A percentile compares a stretch with the other conserved stretches of the same genome.
Conservation (phyloP, 1,139 yeast genomes). For the Geotrichum klebahnii region DNA sequence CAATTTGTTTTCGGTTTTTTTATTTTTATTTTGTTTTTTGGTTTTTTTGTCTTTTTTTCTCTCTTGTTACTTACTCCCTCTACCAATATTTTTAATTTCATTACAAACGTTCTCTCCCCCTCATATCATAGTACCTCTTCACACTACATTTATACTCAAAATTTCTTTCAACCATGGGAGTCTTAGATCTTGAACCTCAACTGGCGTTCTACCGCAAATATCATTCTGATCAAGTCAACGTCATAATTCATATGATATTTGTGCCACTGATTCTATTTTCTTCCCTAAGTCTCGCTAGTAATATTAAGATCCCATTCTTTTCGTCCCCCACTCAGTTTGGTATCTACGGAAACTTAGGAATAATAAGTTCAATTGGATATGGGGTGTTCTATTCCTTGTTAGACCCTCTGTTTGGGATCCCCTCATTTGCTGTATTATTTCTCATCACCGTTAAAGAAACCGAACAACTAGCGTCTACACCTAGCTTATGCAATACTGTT, state of each 20-base stretch:
- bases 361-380: conserved; percentile 41
- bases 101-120: neutral
- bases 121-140: neutral
- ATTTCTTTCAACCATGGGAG: conserved; percentile 25
- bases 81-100: too few species aligned
- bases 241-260: conserved; percentile 68
- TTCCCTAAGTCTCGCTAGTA: conserved; percentile 45
- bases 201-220: conserved; percentile 79
- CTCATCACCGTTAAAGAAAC: conserved; percentile 27
- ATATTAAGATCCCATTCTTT: conserved; percentile 28
- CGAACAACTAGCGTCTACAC: conserved; percentile 25
- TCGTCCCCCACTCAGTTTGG: conserved; percentile 20
- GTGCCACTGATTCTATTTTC: conserved; percentile 73
- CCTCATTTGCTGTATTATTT: conserved; percentile 36
- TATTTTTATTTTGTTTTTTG: too few species aligned
- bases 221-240: conserved; percentile 67
- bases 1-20: too few species aligned
- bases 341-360: conserved; percentile 45
- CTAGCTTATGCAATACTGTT: conserved; percentile 33
- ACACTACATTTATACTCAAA: neutral
- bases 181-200: conserved; percentile 59
- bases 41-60: too few species aligned
- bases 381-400: conserved; percentile 45
- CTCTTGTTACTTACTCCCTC: too few species aligned
- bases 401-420: conserved; percentile 44